phyloP scores from a whole-genome alignment of 257 asterid genomes.

The Lycium barbarum region DNA sequence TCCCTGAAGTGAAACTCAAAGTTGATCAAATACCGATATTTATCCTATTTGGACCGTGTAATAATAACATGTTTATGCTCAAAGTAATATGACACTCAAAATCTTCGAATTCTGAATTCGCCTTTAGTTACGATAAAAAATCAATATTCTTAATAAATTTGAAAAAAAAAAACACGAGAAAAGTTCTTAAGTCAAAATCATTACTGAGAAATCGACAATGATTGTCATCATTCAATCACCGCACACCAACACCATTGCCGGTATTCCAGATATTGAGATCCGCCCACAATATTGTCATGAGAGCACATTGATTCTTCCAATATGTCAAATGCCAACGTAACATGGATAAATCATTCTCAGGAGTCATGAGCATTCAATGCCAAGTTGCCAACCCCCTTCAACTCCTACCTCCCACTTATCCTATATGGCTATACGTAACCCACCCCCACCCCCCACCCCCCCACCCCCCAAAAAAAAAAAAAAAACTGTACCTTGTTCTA shows the following conservation, averaged over 20 bases:
- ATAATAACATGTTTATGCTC: too few species aligned
- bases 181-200: not conserved
- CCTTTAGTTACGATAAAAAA: too few species aligned
- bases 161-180: too few species aligned
- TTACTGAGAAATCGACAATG: not conserved
- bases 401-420: conserved; percentile 1
- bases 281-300: not conserved
- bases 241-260: not conserved
- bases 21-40: too few species aligned
- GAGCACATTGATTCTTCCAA: conserved; percentile 15
- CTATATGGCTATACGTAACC: not conserved
- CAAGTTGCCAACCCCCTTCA: not conserved
- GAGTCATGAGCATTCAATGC: not conserved
- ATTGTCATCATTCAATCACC: not conserved
- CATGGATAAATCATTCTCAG: not conserved
- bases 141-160: too few species aligned
- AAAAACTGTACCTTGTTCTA: not conserved
- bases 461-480: not conserved
- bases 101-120: too few species aligned
- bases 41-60: too few species aligned
- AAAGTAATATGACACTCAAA: too few species aligned
- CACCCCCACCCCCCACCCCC: not conserved
- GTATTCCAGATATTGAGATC: not conserved
- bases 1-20: too few species aligned
- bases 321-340: conserved; percentile 8